Conservation (phyloP, 768 basidiomycete genomes). For the Myochromella boudieri region DNA sequence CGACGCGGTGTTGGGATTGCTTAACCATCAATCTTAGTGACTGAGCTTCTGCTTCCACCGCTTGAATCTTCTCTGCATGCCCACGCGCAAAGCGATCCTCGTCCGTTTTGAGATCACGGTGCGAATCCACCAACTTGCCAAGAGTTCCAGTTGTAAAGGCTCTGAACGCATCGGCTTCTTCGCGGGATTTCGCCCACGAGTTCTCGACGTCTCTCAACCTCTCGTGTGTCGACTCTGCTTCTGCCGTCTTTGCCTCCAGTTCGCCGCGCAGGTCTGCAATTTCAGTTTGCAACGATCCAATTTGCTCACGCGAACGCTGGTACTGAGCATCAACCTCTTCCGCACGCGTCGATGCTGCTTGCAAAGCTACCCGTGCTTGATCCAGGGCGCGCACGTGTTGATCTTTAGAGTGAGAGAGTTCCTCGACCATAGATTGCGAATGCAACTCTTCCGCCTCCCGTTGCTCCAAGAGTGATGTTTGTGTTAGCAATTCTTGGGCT, state of each 20-base stretch:
- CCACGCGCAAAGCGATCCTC: conserved; percentile 76
- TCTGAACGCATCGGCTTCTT: conserved; percentile 90
- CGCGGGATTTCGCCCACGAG: conserved; percentile 87
- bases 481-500: conserved; percentile 67
- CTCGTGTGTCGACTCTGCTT: conserved; percentile 67
- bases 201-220: conserved; percentile 82
- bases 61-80: conserved; percentile 80
- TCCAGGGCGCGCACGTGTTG: conserved; percentile 88
- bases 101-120: conserved; percentile 80
- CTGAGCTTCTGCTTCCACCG: conserved; percentile 73
- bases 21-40: conserved; percentile 80
- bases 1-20: conserved; percentile 70
- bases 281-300: conserved; percentile 71
- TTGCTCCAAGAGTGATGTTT: conserved; percentile 75
- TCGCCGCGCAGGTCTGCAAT: conserved; percentile 79
- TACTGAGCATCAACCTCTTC: conserved; percentile 78
- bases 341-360: conserved; percentile 72
- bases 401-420: conserved; percentile 68
- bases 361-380: conserved; percentile 76
- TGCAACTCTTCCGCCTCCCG: conserved; percentile 75
- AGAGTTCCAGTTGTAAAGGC: conserved; percentile 84
- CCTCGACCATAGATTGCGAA: conserved; percentile 66
- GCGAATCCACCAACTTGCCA: conserved; percentile 85
- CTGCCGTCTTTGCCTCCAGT: conserved; percentile 70
- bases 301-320: conserved; percentile 66